These are phyloP conservation scores for Yamadazyma dushanensis DNA, from an alignment of 1,139 yeast genomes.

Conservation along the genomic window DNA sequence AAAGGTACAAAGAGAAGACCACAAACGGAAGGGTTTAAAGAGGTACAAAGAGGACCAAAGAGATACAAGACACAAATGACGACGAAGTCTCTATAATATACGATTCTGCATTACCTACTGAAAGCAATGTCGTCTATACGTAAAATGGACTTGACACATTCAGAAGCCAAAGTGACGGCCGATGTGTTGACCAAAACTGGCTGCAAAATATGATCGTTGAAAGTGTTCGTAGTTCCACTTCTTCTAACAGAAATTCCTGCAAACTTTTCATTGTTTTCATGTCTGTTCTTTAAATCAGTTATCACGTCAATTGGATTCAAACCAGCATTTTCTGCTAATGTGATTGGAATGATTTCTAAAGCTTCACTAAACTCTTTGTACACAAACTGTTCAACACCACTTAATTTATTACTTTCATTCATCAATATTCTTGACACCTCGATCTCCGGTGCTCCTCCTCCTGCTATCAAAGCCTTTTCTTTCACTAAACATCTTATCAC, in stretches of 20 bases:
- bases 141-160: constrained; percentile 91
- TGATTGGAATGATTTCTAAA: constrained; percentile 92
- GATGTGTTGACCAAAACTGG: constrained; percentile 94
- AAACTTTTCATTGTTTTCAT: constrained; percentile 84
- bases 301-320: constrained; percentile 92
- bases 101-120: constrained; percentile 25
- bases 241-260: constrained; percentile 97
- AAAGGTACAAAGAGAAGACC: too few relatives aligned
- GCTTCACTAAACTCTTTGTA: constrained; percentile 97
- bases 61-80: too few relatives aligned
- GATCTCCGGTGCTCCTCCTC: constrained; percentile 99
- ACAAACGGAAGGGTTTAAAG: too few relatives aligned
- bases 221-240: constrained; percentile 89
- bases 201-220: constrained; percentile 91
- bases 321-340: constrained; percentile 98
- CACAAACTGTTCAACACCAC: constrained; percentile 93
- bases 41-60: too few relatives aligned
- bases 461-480: constrained; percentile 92
- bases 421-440: constrained; percentile 82
- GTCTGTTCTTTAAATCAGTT: constrained; percentile 90
- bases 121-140: constrained; percentile 94
- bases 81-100: too few relatives aligned
- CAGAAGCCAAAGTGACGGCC: constrained; percentile 92
- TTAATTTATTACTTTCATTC: constrained; percentile 72
- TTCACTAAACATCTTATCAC: constrained; percentile 94